Percentiles rank a stretch among this genome's conserved stretches.
phyloP scores from a whole-genome alignment of 31 red algal genomes.

The Odonthalia washingtoniensis region DNA sequence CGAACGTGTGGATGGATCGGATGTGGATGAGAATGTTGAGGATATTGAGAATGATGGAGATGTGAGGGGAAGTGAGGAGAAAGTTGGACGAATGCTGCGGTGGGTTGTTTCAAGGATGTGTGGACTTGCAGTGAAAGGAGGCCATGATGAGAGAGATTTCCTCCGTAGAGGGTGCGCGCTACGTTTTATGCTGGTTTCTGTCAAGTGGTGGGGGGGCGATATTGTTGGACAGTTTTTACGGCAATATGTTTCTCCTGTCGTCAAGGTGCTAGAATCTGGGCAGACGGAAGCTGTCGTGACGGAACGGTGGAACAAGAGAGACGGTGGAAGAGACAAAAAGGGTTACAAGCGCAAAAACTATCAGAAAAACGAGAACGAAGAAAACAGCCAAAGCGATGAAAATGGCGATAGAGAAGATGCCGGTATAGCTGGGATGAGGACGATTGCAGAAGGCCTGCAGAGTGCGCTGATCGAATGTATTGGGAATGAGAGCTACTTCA shows the following conservation, averaged over 20 bases:
- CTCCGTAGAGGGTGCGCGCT: slow-evolving; percentile 76
- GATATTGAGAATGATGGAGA: slow-evolving; percentile 7
- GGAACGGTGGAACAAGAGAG: not conserved
- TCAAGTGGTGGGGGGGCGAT: slow-evolving; percentile 65
- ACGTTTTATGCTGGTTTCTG: slow-evolving; percentile 69
- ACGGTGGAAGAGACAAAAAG: not conserved
- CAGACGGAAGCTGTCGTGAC: not conserved
- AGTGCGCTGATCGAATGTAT: slow-evolving; percentile 56
- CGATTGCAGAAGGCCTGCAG: slow-evolving; percentile 64
- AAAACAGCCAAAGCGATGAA: not conserved
- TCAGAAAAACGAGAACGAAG: not conserved
- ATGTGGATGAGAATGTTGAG: not conserved
- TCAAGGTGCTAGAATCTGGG: slow-evolving; percentile 63
- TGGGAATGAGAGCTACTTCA: slow-evolving; percentile 63
- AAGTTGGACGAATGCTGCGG: slow-evolving; percentile 45
- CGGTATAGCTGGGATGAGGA: slow-evolving; percentile 20
- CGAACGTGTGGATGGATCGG: not conserved
- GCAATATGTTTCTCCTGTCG: slow-evolving; percentile 57
- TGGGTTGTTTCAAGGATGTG: slow-evolving; percentile 78
- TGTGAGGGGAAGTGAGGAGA: not conserved
- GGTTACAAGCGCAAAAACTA: too few relatives aligned
- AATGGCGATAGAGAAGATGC: not conserved
- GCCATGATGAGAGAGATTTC: slow-evolving; percentile 31
- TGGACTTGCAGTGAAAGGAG: slow-evolving; percentile 66
- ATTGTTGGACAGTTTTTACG: slow-evolving; percentile 34